Percentiles rank a stretch among this genome's conserved stretches.
Evolutionary conservation across 1,284 basidiomycete species (phyloP).

Genomic region (Ceraceosorus guamensis): DNA sequence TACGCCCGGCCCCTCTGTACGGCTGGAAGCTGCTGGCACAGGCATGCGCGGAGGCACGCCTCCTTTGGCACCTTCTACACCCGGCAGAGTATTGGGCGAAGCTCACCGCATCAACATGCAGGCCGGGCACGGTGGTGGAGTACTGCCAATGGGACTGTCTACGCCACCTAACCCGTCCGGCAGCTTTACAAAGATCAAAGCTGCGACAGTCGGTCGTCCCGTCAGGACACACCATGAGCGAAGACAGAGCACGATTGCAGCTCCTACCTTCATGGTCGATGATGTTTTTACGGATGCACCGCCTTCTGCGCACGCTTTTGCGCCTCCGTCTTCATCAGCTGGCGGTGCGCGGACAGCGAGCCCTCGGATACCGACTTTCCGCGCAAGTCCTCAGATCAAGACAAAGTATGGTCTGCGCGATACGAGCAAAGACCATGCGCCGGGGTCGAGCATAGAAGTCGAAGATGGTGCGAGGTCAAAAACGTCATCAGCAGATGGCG

Average conservation of each 20-base stretch:
- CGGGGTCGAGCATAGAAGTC: too few species aligned
- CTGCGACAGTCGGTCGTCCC: background rate
- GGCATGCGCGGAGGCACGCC: background rate
- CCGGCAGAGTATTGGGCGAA: constrained; percentile 13
- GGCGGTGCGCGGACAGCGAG: background rate
- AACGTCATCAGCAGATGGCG: too few species aligned
- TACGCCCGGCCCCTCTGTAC: background rate
- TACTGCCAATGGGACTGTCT: background rate
- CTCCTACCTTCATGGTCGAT: background rate
- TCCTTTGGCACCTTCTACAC: background rate
- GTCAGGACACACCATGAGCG: background rate
- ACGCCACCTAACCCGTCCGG: background rate
- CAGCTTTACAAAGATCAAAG: background rate
- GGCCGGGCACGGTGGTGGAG: background rate
- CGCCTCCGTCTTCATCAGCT: background rate
- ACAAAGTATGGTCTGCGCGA: constrained; percentile 12
- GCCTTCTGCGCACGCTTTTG: background rate
- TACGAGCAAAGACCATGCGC: background rate
- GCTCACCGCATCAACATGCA: constrained; percentile 16
- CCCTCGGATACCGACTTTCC: constrained; percentile 4
- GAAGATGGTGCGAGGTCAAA: too few species aligned
- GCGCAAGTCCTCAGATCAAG: constrained; percentile 12
- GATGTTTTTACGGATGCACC: background rate
- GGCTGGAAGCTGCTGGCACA: background rate
- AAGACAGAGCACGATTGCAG: background rate